Percentiles rank a stretch among this genome's conserved stretches.
phyloP scores from a whole-genome alignment of 2,329 filamentous ascomycete species.

The Exophiala oligosperma region DNA sequence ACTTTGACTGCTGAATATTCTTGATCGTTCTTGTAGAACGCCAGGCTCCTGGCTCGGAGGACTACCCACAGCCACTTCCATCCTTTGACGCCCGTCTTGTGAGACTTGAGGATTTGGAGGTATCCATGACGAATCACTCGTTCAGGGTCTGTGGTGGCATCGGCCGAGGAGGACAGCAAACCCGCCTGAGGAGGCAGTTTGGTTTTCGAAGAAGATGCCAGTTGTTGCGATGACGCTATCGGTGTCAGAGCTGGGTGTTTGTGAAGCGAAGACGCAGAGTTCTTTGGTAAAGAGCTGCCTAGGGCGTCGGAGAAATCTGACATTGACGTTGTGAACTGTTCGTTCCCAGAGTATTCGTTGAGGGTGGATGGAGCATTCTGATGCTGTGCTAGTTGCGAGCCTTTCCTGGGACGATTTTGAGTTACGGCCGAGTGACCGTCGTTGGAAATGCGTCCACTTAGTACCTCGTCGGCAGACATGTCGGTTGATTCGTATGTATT shows the following conservation, averaged over 20 bases:
- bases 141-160: slow-evolving; percentile 66
- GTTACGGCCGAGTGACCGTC: slow-evolving; percentile 28
- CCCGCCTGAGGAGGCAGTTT: slow-evolving; percentile 25
- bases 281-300: slow-evolving; percentile 29
- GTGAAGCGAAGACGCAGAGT: slow-evolving; percentile 23
- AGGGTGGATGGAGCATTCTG: slow-evolving; percentile 35
- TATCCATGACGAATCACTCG: slow-evolving; percentile 93
- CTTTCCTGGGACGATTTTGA: slow-evolving; percentile 14
- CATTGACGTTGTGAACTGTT: slow-evolving; percentile 67
- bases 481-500: slow-evolving; percentile 41
- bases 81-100: slow-evolving; percentile 73
- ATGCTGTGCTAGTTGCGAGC: slow-evolving; percentile 10
- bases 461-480: slow-evolving; percentile 41
- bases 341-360: slow-evolving; percentile 63
- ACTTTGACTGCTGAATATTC: slow-evolving; percentile 88
- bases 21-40: slow-evolving; percentile 87
- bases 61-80: slow-evolving; percentile 97
- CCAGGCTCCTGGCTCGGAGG: slow-evolving; percentile 77
- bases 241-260: slow-evolving; percentile 33
- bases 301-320: slow-evolving; percentile 79
- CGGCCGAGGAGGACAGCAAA: slow-evolving; percentile 62
- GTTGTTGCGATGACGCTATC: slow-evolving; percentile 30
- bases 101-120: slow-evolving; percentile 79
- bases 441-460: slow-evolving; percentile 36
- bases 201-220: slow-evolving; percentile 2